These are phyloP conservation scores for Saprolegnia diclina DNA, from an alignment of 352 stramenopile genomes.

Conservation along the genomic window DNA sequence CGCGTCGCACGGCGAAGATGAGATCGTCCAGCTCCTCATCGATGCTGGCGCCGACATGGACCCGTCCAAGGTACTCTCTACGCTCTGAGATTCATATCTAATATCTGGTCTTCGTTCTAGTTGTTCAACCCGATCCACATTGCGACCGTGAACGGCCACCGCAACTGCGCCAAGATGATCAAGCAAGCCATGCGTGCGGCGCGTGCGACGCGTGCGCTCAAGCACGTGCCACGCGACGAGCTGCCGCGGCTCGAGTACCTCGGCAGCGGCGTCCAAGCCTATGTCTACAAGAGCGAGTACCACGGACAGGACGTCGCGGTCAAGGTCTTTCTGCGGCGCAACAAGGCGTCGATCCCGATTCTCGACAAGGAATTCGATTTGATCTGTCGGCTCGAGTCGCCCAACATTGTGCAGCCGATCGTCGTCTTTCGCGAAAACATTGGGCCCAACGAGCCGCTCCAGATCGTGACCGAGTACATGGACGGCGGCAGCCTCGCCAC, in stretches of 20 bases:
- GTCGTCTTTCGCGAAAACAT: slow-evolving; percentile 4
- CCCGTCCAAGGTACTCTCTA: background rate
- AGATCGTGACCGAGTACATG: slow-evolving; percentile 34
- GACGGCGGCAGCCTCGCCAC: slow-evolving; percentile 30
- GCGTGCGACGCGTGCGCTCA: background rate
- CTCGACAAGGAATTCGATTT: slow-evolving; percentile 9
- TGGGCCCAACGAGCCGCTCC: slow-evolving; percentile 1
- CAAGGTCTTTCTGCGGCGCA: slow-evolving; percentile 8
- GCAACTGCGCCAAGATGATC: background rate
- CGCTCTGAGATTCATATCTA: background rate
- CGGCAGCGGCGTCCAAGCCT: background rate
- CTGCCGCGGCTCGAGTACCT: background rate
- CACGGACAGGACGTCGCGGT: background rate
- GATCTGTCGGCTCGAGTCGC: background rate
- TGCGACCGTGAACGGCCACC: slow-evolving; percentile 4
- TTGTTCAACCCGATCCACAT: slow-evolving; percentile 4
- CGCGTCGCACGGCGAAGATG: background rate
- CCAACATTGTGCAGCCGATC: slow-evolving; percentile 11
- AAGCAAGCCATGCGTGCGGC: slow-evolving; percentile 2
- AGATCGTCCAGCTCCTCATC: slow-evolving; percentile 10
- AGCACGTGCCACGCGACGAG: background rate
- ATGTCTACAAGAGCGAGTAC: slow-evolving; percentile 14
- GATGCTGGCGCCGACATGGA: slow-evolving; percentile 2
- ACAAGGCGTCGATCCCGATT: slow-evolving; percentile 13
- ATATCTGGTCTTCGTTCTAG: background rate